Base-by-base conservation (phyloP, 2,329 filamentous ascomycete genomes). In the Penicillium digitatum region DNA sequence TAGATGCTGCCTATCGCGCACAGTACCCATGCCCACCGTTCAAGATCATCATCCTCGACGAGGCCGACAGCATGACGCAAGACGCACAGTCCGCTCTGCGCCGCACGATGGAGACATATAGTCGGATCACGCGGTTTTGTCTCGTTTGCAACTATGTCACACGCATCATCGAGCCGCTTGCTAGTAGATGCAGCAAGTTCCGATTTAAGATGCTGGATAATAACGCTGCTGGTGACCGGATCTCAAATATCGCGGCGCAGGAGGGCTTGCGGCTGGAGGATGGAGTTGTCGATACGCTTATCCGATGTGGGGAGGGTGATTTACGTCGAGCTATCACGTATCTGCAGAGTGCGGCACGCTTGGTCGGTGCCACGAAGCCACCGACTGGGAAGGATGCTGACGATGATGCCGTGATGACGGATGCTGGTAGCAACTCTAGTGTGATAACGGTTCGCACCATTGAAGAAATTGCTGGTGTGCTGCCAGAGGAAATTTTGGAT, bases 61-160 rank as follows among this genome's bases (percentile, higher is more conserved):
- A 99, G 78, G 94, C 94, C 63, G 94, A 99, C 73, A 94, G 88
- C 63, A 97, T 99, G 93, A 99, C 94, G 37, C 93, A 97, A 74
- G 95, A 99, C 76, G 94, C 94, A 12, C 94, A 99, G 78, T 89
- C 86, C 57, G 94, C 95, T 5, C 80, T 99, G 54, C 83, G 94
- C 62, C 83, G 95, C 52, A 99, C 94, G 1, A 99, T 99, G 94
- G 94, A 99, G 77, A 95, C 91, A 43, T 97, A 97, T 75, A 89
- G 85, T 73, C 92, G 91, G 68, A 96, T 97, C 75, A 99, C 94
- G 2, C 83, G 94, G 14, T 99, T 99, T 74, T 97, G 94, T 70
- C 80, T 99, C 39, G 93, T 97, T 55, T 99, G 95, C 77, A 99
- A 99, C 76, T 99, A 99, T 68, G 94, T 99, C 43, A 97, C 94